phyloP scores from a whole-genome alignment of 345 rosid genomes.

The Eucalyptus sp. region DNA sequence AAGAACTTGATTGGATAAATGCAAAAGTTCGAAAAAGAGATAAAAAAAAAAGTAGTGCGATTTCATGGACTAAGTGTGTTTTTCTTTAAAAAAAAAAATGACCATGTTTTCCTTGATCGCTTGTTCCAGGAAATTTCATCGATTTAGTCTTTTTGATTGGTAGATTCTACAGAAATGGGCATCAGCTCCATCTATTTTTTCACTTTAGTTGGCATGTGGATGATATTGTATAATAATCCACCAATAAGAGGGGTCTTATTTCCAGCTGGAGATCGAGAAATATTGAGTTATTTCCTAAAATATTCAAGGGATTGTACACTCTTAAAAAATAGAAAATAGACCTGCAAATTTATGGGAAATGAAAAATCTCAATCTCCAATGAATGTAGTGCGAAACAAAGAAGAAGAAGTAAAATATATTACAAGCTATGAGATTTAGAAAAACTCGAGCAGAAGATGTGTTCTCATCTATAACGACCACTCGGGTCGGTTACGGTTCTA shows the following conservation, averaged over 20 bases:
- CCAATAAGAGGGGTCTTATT: neutral
- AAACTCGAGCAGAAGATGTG: neutral
- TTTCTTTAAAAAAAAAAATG: neutral
- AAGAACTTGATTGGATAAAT: neutral
- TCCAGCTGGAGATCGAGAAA: neutral
- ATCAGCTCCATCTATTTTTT: neutral
- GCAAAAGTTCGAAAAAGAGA: neutral
- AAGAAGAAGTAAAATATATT: neutral
- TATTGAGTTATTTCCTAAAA: neutral
- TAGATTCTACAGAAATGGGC: neutral
- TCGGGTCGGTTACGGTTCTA: neutral
- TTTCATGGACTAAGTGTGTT: neutral
- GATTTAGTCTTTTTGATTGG: neutral
- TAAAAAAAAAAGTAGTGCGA: neutral
- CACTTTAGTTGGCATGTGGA: neutral
- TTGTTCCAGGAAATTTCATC: neutral
- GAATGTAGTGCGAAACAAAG: accelerated
- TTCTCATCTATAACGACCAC: neutral
- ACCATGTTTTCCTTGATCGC: neutral
- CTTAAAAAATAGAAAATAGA: neutral
- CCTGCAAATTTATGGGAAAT: neutral
- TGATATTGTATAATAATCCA: neutral
- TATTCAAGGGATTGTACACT: neutral
- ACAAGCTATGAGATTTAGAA: neutral
- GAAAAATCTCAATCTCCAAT: neutral